Evolutionary conservation across 352 stramenopile species (phyloP).

Genomic region (Phytopythium vexans): DNA sequence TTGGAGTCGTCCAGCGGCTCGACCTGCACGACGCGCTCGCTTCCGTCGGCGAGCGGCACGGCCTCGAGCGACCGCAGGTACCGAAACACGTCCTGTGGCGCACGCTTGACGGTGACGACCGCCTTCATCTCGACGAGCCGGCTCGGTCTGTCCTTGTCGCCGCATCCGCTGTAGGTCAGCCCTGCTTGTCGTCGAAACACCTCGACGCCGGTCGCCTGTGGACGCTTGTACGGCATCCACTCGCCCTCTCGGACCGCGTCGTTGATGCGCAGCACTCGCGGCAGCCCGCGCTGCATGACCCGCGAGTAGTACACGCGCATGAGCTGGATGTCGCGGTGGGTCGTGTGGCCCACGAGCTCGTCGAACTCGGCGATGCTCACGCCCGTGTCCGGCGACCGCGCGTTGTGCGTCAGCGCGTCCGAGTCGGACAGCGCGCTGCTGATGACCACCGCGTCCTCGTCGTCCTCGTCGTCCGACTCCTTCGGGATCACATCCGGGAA

Average conservation of each 20-base stretch:
- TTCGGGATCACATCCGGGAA: slow-evolving; percentile 17
- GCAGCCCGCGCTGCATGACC: slow-evolving; percentile 53
- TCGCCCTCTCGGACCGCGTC: slow-evolving; percentile 21
- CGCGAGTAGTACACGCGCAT: slow-evolving; percentile 76
- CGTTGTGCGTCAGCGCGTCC: slow-evolving; percentile 6
- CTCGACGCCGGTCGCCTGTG: slow-evolving; percentile 15
- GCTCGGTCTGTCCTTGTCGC: slow-evolving; percentile 23
- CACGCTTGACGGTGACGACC: slow-evolving; percentile 38
- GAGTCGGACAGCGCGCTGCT: not conserved
- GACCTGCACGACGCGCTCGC: slow-evolving; percentile 36
- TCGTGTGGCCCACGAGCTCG: slow-evolving; percentile 51
- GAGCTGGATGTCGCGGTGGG: slow-evolving; percentile 62
- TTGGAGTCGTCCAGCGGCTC: slow-evolving; percentile 66
- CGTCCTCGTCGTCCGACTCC: slow-evolving; percentile 4
- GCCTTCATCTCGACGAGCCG: slow-evolving; percentile 76
- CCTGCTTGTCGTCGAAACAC: slow-evolving; percentile 18
- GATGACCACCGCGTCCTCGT: not conserved
- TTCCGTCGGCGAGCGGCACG: slow-evolving; percentile 21
- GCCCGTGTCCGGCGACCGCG: slow-evolving; percentile 6
- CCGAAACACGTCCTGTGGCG: slow-evolving; percentile 49
- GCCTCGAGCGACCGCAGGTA: slow-evolving; percentile 63
- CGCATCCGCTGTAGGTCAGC: too few relatives aligned
- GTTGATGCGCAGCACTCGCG: slow-evolving; percentile 45
- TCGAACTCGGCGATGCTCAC: slow-evolving; percentile 54
- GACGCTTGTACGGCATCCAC: slow-evolving; percentile 45